A percentile compares a stretch with the other conserved stretches of the same genome.
These are phyloP conservation scores for Euphorbia celastroides DNA, from an alignment of 441 rosid species.

Conservation along the genomic window DNA sequence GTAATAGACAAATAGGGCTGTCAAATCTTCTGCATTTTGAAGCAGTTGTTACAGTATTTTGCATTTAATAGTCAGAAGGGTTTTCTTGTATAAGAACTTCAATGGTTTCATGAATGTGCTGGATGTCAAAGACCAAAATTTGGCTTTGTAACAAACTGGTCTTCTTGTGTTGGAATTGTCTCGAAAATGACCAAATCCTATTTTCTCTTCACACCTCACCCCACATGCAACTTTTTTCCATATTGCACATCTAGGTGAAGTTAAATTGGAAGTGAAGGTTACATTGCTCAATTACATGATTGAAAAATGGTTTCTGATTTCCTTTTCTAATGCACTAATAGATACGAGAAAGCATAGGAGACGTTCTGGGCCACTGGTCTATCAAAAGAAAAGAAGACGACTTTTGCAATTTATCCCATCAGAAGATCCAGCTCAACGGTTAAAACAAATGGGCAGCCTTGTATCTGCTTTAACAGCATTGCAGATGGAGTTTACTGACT, in stretches of 20 bases:
- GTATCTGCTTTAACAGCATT: constrained; percentile 70
- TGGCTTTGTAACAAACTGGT: neutral
- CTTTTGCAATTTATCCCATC: constrained; percentile 63
- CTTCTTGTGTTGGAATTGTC: constrained; percentile 1
- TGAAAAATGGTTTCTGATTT: constrained; percentile 10
- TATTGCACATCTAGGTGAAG: neutral
- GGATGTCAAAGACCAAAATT: neutral
- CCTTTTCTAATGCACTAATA: constrained; percentile 19
- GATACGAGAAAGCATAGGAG: constrained; percentile 53
- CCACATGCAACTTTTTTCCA: too few species aligned
- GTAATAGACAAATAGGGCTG: neutral
- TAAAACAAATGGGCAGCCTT: constrained; percentile 67
- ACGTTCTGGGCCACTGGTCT: constrained; percentile 51
- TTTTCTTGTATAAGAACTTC: neutral
- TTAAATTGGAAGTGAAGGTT: neutral
- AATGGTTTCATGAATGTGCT: neutral
- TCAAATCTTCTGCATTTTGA: neutral
- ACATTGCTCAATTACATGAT: neutral
- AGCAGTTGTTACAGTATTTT: neutral
- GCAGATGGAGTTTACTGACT: constrained; percentile 61
- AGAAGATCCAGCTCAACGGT: constrained; percentile 46
- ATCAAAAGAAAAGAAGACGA: constrained; percentile 69
- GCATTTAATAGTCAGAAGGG: neutral
- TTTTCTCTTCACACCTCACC: neutral
- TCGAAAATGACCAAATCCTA: neutral